phyloP scores from a whole-genome alignment of 192 early-diverging fungal genomes.

The Pecoramyces ruminantium region DNA sequence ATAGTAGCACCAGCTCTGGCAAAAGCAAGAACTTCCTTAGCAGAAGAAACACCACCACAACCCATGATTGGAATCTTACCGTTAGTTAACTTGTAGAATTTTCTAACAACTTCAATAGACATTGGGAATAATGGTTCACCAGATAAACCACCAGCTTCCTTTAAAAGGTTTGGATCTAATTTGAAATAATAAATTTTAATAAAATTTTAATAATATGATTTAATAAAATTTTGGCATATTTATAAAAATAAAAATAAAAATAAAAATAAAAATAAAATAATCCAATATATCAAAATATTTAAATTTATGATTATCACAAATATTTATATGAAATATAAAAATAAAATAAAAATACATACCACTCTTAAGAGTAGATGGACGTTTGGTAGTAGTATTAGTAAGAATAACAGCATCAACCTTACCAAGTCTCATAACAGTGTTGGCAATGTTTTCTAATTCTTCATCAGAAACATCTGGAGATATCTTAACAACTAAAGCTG shows the following conservation, averaged over 20 bases:
- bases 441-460: slow-evolving; percentile 65
- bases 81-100: slow-evolving; percentile 57
- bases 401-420: slow-evolving; percentile 74
- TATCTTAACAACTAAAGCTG: slow-evolving; percentile 78
- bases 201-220: too few relatives aligned
- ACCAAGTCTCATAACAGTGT: slow-evolving; percentile 44
- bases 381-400: slow-evolving; percentile 69
- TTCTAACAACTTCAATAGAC: slow-evolving; percentile 32
- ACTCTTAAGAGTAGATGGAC: slow-evolving; percentile 38
- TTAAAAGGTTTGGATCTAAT: slow-evolving; percentile 11
- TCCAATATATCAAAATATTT: too few relatives aligned
- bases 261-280: too few relatives aligned
- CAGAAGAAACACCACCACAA: slow-evolving; percentile 67
- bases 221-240: not conserved
- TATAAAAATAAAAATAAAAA: too few relatives aligned
- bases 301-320: too few relatives aligned
- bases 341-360: slow-evolving; percentile 18
- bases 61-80: slow-evolving; percentile 68
- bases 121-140: slow-evolving; percentile 57
- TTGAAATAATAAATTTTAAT: not conserved
- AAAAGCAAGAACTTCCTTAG: slow-evolving; percentile 60
- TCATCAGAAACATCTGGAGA: slow-evolving; percentile 61
- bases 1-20: slow-evolving; percentile 64
- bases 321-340: too few relatives aligned
- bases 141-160: slow-evolving; percentile 66